Conservation (phyloP, 2,329 filamentous ascomycete species). For the Fusarium abutilonis region DNA sequence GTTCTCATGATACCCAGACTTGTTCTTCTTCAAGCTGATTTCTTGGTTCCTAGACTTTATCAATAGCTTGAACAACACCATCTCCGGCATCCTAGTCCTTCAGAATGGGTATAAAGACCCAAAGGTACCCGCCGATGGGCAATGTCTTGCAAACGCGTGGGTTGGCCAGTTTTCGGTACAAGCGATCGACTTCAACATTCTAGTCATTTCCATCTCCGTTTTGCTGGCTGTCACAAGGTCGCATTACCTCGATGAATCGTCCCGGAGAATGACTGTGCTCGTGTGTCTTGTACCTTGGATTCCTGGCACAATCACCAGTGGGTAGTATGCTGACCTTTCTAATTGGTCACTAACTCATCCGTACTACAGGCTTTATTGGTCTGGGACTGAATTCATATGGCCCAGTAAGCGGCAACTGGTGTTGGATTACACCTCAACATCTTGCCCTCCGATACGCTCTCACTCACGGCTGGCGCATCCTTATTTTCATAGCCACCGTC, state of each 20-base stretch:
- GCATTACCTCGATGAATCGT: background rate
- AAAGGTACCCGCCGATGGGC: background rate
- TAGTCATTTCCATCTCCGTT: background rate
- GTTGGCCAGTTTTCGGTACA: slow-evolving; percentile 7
- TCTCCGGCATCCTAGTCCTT: background rate
- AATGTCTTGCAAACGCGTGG: slow-evolving; percentile 3
- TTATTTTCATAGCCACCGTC: background rate
- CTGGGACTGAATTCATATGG: background rate
- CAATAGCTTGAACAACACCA: background rate
- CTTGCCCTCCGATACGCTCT: background rate
- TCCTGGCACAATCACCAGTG: slow-evolving; percentile 3
- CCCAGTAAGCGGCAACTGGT: slow-evolving; percentile 9
- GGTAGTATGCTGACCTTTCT: background rate
- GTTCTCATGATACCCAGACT: background rate
- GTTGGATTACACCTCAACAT: background rate
- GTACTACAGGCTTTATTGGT: background rate
- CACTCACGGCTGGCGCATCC: slow-evolving; percentile 3
- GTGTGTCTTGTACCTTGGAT: slow-evolving; percentile 2
- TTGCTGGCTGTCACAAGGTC: background rate
- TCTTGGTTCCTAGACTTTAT: background rate
- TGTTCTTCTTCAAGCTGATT: background rate
- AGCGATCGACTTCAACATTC: slow-evolving; percentile 4
- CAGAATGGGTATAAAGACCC: background rate
- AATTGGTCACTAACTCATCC: background rate
- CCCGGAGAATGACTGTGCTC: background rate